Base-by-base conservation (phyloP, 2,329 filamentous ascomycete species). In the Bertia moriformis region DNA sequence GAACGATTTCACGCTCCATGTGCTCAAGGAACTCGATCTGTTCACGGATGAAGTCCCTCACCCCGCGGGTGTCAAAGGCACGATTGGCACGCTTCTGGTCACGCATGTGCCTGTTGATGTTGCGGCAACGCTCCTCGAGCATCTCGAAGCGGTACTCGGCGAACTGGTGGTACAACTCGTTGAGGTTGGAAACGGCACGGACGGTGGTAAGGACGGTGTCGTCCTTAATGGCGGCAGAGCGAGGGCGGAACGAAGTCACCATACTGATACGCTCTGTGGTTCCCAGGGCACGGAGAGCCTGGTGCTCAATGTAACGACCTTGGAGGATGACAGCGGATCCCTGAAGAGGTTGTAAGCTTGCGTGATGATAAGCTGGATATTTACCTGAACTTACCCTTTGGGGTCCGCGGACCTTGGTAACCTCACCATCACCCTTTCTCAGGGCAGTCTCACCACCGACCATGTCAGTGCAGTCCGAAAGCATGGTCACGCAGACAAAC, bases 401-500 rank as follows among this genome's bases (percentile, higher is more conserved):
- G 3, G 73, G 73, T 12, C 73, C 72, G 39, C 73, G 63, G 36
- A 77, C 66, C 51, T 74, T 75, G 43, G 72, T 52, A 14, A 74
- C 59, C 2, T 70, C 62, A 2, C 71, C 71, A 18, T 60, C 59
- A 1, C 59, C 66, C 1, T 61, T 73, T 27, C 64, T 61, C n/a
- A 80, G 51, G 2, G 69, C 73, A 1, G 75, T 80, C 54, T 80
- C 76, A 3, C 76, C 75, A 7, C 76, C 76, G 12, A 74, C 56
- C 75, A 80, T 80, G 27, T 61, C 58, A 0, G 62, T 65, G 45
- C 72, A 77, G 48, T 80, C 73, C 24, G 70, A 74, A 19, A 80
- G 62, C 73, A 80, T 81, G 4, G 67, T 63, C n/a, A 81, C 74
- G 45, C 73, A 79, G n/a, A 81, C 75, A 49, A 79, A 81, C 0